Base-by-base conservation (phyloP, 2,329 filamentous ascomycete species). In the Onygena corvina region DNA sequence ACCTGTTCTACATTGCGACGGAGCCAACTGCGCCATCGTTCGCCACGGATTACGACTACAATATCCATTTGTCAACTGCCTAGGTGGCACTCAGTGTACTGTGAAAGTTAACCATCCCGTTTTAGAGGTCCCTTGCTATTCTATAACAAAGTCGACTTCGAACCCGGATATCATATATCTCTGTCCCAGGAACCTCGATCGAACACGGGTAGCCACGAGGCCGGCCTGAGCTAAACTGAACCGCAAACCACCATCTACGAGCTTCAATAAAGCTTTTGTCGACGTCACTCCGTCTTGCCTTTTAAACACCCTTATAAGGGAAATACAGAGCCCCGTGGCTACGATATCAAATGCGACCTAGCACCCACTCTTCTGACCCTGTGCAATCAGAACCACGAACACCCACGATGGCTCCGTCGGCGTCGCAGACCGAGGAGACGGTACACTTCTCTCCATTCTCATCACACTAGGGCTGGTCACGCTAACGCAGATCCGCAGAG, bases 401-500 rank as follows among this genome's bases (percentile, higher is more conserved):
- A 29, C 53, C 52, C 25, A 56, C 51, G 23, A 56, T 56, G 54
- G 44, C 54, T 9, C 52, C 52, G 20, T 47, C 49, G 36, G 47
- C 50, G 9, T 46, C 49, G 14, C 29, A 47, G 11, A 38, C 30
- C 3, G 42, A 44, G 9, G 33, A 40, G 18, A 35, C 42, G 49
- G 54, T 54, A 52, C 30, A n/a, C n/a, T 1, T 34, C 44, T 35
- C 21, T 11, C 23, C 29, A 20, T 9, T 16, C 23, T 34, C n/a
- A 46, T 5, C 21, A 29, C 18, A 3, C 9, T 44, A 12, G 16
- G n/a, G 9, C 11, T 33, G 12, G 3, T 18, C 21, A 9, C 11
- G 6, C 47, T 50, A 21, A 31, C 29, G 48, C 23, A 4, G 7
- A 4, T 11, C 20, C 50, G 51, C 56, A 68, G 65, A 63, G 70